Base-by-base conservation (phyloP, 2,329 filamentous ascomycete genomes). In the Pseudogymnoascus sp. region DNA sequence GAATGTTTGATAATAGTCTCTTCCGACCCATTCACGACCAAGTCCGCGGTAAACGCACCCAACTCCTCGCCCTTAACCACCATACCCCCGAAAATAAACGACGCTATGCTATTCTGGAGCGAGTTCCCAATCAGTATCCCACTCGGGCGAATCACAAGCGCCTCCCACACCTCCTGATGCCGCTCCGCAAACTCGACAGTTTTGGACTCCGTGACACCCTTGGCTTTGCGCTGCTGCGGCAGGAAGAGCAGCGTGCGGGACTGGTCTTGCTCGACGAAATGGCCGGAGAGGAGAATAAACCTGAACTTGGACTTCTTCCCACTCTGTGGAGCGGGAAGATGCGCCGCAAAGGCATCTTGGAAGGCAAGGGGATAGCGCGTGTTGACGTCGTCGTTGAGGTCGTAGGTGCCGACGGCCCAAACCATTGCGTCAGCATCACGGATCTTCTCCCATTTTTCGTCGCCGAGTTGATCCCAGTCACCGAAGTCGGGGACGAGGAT, bases 221-320 rank as follows among this genome's bases (percentile, higher is more conserved):
- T 71, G 15, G 69, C 61, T 53, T 71, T 72, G 35, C 71, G 67
- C 35, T 68, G 64, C 11, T 71, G 68, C 1, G 66, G 69, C 19
- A 70, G 44, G 0, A 70, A 70, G 66, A 69, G 73, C 15, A 76
- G 15, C 26, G 64, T 71, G 19, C 67, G 62, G 5, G 73, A 68
- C 62, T 76, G 74, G 17, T 76, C 67, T 17, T 71, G 72, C 10
- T 68, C 65, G 0, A 75, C 73, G 31, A 73, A 74, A 13, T 69
- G 72, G 1, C 75, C 74, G 40, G 74, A 75, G 4, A 76, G 64
- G 38, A 73, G 73, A 2, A 76, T 67, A 35, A 69, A 74, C 40
- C 68, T 67, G 26, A 76, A 75, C 5, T 33, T 56, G n/a, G 1
- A 10, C 67, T 0, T 64, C 42, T 29, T 67, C 59, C 1, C 38